A percentile compares a stretch with the other conserved stretches of the same genome.
phyloP scores from a whole-genome alignment of 805 yeast genomes.

The Ogataea henricii region DNA sequence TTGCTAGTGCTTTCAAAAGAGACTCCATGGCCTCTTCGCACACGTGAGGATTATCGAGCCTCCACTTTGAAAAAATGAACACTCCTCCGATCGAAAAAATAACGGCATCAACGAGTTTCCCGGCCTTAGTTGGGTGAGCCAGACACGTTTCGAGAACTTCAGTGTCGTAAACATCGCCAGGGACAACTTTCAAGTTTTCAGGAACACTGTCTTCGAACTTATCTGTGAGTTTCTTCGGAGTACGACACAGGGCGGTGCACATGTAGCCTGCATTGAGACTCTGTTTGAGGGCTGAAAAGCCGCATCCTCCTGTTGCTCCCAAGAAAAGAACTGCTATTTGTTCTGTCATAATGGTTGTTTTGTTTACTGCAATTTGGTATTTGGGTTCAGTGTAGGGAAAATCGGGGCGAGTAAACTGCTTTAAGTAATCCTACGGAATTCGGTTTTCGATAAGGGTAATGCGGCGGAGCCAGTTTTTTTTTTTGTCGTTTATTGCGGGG shows the following conservation, averaged over 20 bases:
- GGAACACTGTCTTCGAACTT: not conserved
- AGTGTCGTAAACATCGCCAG: not conserved
- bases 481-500: too few relatives aligned
- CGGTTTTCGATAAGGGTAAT: too few relatives aligned
- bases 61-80: slow-evolving; percentile 1
- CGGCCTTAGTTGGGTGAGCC: not conserved
- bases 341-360: not conserved
- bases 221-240: not conserved
- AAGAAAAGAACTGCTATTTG: slow-evolving; percentile 1
- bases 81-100: not conserved
- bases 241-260: slow-evolving; percentile 5
- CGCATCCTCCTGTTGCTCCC: slow-evolving; percentile 4
- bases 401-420: too few relatives aligned
- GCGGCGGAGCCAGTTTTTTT: too few relatives aligned
- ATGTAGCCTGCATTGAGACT: not conserved
- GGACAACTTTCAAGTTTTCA: not conserved
- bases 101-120: not conserved
- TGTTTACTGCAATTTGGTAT: too few relatives aligned
- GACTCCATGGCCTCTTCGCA: slow-evolving; percentile 3
- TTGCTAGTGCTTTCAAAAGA: not conserved
- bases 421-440: too few relatives aligned
- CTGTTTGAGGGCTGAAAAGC: not conserved
- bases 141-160: not conserved
- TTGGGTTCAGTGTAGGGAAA: too few relatives aligned
- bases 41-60: not conserved